Percentiles rank a stretch among this genome's conserved stretches.
Evolutionary conservation across 176 grass and related monocot species (phyloP).

Genomic region (Phragmites australis): DNA sequence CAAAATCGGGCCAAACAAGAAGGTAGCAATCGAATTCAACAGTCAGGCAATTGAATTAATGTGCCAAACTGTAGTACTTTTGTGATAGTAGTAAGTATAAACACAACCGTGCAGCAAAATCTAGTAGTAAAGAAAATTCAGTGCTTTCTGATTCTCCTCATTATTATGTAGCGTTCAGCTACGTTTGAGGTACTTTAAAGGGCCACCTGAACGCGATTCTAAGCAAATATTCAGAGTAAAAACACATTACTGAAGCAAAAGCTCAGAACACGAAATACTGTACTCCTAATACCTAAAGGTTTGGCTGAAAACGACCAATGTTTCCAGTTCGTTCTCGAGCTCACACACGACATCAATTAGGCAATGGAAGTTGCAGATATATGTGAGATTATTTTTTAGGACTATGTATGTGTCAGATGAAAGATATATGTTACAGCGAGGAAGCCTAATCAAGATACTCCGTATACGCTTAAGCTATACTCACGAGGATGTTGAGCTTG

Average conservation of each 20-base stretch:
- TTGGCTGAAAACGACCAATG: no score
- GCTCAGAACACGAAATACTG: background rate
- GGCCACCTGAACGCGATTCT: background rate
- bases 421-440: background rate
- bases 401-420: background rate
- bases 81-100: background rate
- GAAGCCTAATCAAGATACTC: background rate
- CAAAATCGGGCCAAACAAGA: background rate
- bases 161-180: background rate
- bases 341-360: background rate
- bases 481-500: slow-evolving; percentile 69
- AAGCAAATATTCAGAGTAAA: background rate
- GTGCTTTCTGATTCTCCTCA: background rate
- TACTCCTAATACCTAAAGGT: background rate
- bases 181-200: background rate
- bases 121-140: background rate
- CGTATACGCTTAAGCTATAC: background rate
- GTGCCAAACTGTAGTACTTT: background rate
- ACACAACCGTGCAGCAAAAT: background rate
- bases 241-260: background rate
- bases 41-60: background rate
- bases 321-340: no score
- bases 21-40: background rate
- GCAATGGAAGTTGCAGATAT: background rate
- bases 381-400: no score